phyloP scores from a whole-genome alignment of 192 early-diverging fungal genomes.

The Podila epicladia region DNA sequence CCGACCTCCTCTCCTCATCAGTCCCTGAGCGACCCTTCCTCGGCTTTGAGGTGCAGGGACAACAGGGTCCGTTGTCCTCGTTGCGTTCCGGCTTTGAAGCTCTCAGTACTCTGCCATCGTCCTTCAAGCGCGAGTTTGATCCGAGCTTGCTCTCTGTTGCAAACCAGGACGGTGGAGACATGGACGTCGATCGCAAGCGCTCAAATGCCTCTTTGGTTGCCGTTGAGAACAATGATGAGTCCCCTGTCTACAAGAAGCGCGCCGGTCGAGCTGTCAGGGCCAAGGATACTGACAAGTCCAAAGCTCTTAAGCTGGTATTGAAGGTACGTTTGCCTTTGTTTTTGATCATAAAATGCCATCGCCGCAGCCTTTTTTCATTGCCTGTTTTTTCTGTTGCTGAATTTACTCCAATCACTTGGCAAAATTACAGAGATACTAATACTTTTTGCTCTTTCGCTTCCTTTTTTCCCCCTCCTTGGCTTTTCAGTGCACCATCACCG shows the following conservation, averaged over 20 bases:
- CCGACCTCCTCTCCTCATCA: neutral
- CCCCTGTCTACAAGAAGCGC: constrained; percentile 7
- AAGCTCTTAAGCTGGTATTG: neutral
- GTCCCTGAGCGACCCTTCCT: neutral
- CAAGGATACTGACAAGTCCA: constrained; percentile 17
- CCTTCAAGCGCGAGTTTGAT: neutral
- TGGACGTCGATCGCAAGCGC: neutral
- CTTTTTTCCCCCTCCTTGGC: neutral
- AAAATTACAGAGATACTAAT: neutral
- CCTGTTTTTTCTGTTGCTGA: neutral
- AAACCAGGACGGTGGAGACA: constrained; percentile 4
- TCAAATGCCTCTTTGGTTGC: neutral
- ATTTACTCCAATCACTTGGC: too few relatives aligned
- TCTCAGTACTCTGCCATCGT: neutral
- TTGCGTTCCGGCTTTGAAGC: neutral
- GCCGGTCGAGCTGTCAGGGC: neutral
- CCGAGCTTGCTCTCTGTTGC: neutral
- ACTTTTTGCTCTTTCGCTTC: neutral
- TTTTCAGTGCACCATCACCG: constrained; percentile 2
- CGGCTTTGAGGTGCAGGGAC: neutral
- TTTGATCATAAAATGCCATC: neutral
- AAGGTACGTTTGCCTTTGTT: neutral
- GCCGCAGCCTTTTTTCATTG: neutral
- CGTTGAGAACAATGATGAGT: neutral
- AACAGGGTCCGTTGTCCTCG: neutral